Evolutionary conservation across 1,284 basidiomycete genomes (phyloP).

Genomic region (Melampsora larici-populina): DNA sequence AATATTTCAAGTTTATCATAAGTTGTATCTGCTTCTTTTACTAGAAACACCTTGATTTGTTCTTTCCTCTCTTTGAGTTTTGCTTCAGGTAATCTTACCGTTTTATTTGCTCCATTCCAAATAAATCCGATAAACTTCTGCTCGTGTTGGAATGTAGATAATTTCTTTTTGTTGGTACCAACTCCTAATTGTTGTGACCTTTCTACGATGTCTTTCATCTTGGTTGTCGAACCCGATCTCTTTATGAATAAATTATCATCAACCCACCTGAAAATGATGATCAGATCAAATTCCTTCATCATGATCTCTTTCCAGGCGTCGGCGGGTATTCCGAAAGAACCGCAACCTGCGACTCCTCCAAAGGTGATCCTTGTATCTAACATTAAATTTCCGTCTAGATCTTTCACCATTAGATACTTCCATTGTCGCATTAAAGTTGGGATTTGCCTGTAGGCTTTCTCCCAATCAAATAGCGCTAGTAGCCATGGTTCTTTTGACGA

Average conservation of each 20-base stretch:
- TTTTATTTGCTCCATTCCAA: no score
- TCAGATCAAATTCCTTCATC: not conserved
- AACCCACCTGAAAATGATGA: no score
- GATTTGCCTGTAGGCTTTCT: no score
- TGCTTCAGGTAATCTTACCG: not conserved
- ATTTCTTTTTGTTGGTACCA: not conserved
- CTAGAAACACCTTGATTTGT: not conserved
- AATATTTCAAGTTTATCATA: not conserved
- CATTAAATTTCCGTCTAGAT: no score
- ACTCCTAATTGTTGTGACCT: not conserved
- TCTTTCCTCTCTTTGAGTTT: not conserved
- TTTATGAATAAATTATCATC: not conserved
- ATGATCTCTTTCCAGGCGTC: not conserved
- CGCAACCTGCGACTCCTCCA: no score
- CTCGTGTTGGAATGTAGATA: not conserved
- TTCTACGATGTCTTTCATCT: not conserved
- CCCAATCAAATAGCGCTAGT: not conserved
- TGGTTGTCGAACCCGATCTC: not conserved
- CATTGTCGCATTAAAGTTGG: no score
- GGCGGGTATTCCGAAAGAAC: not conserved
- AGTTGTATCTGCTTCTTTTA: not conserved
- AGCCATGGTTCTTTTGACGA: not conserved
- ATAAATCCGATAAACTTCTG: no score
- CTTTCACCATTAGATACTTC: no score
- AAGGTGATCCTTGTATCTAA: no score